Base-by-base conservation (phyloP, 768 basidiomycete species). In the Leccinellum luteum region DNA sequence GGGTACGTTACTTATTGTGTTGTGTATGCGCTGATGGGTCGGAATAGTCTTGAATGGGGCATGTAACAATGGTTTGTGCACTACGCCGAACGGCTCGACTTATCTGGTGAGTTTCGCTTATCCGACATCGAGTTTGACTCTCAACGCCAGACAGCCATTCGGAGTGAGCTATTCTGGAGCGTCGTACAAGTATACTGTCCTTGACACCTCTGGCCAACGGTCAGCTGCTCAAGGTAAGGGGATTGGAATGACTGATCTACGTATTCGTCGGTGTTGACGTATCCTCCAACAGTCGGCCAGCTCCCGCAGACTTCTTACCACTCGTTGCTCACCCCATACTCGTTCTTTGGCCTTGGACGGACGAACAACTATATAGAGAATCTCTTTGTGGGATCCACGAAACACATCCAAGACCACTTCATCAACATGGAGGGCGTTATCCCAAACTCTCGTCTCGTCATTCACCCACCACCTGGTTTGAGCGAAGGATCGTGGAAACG, bases 291-390 rank as follows among this genome's bases (percentile, higher is more conserved):
- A 93, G 94, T 97, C 54, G 89, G 87, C 8, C 96, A 99, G 73
- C 84, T 98, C 6, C 87, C 97, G 4, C 94, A 96, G 68, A 92
- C 94, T 3, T 85, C 91, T 0, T 98, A 98, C 72, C 90, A 96
- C 54, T 80, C 95, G 14, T 81, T 98, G 10, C 84, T 88, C 54
- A 87, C 92, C 1, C 97, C 97, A 1, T 98, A 98, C 68, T 85
- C 94, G 2, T 97, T 94, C 81, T 92, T 98, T 68, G 96, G 97
- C 1, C 85, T 99, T 8, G 97, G 96, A 0, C 85, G 97, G 43
- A 98, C 95, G 15, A 99, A 99, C 74, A 99, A 99, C 71, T 99
- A 99, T 74, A 94, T 99, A 66, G 97, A 99, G 79, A 98, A 98
- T 71, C 81, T 99, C 2, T 97, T 97, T 69, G 91, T 98, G 19